A percentile compares a stretch with the other conserved stretches of the same genome.
Conservation (phyloP, 768 basidiomycete genomes). For the Tubosaeta sp. region DNA sequence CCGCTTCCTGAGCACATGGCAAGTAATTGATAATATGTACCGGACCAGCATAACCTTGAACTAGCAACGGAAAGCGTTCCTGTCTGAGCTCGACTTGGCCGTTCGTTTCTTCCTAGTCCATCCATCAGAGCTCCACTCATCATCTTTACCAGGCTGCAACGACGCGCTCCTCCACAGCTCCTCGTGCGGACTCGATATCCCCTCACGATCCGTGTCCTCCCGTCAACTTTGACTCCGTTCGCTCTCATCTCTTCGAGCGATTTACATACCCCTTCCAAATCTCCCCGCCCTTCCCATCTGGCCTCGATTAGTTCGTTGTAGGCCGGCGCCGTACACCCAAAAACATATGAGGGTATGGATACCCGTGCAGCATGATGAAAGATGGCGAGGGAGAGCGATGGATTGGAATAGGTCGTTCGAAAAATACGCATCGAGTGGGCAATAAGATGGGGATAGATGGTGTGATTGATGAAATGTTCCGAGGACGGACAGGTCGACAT, state of each 20-base stretch:
- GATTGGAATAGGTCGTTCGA: slow-evolving; percentile 73
- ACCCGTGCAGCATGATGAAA: slow-evolving; percentile 76
- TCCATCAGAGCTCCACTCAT: slow-evolving; percentile 47
- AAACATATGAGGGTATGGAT: slow-evolving; percentile 78
- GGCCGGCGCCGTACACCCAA: slow-evolving; percentile 81
- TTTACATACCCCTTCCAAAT: slow-evolving; percentile 68
- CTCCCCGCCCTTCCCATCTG: slow-evolving; percentile 82
- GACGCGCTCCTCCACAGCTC: slow-evolving; percentile 44
- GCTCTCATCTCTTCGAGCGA: slow-evolving; percentile 78
- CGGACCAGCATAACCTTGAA: too few species aligned
- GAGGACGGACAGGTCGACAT: not conserved
- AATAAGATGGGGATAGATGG: slow-evolving; percentile 71
- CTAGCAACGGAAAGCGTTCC: too few species aligned
- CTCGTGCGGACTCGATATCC: slow-evolving; percentile 8
- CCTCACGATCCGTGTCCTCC: slow-evolving; percentile 51
- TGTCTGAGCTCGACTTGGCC: too few species aligned
- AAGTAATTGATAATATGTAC: too few species aligned
- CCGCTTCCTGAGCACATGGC: too few species aligned
- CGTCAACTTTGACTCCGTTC: slow-evolving; percentile 69
- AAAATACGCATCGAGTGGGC: slow-evolving; percentile 74
- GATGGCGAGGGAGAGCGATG: slow-evolving; percentile 75
- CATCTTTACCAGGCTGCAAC: slow-evolving; percentile 27
- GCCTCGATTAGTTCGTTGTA: slow-evolving; percentile 88
- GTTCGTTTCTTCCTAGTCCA: slow-evolving; percentile 31
- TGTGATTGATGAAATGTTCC: slow-evolving; percentile 47